A percentile compares a stretch with the other conserved stretches of the same genome.
phyloP scores from a whole-genome alignment of 108 stramenopile genomes.

The Cyclotella cryptica region DNA sequence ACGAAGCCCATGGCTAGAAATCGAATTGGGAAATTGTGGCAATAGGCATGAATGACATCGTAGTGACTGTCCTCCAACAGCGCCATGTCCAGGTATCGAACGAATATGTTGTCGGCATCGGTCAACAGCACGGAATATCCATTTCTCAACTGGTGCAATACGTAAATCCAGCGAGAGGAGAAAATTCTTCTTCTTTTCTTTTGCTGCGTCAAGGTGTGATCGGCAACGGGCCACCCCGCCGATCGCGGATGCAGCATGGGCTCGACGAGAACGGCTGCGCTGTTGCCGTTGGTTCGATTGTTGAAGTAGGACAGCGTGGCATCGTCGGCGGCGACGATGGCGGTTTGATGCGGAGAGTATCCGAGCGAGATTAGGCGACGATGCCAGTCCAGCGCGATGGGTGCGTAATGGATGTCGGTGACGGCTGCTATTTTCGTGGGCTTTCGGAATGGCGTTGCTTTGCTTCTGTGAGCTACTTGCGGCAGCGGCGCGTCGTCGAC shows the following conservation, averaged over 20 bases:
- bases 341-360: conserved; percentile 8
- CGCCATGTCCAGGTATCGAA: conserved; percentile 15
- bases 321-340: conserved; percentile 26
- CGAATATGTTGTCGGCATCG: conserved; percentile 38
- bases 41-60: conserved; percentile 31
- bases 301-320: conserved; percentile 12
- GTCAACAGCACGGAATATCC: conserved; percentile 22
- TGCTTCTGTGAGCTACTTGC: background rate
- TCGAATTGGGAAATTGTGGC: conserved; percentile 21
- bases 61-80: conserved; percentile 13
- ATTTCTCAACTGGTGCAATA: conserved; percentile 9
- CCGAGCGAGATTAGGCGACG: conserved; percentile 9
- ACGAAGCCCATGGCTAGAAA: conserved; percentile 37
- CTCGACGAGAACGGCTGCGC: background rate
- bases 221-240: conserved; percentile 19
- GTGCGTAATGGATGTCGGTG: conserved; percentile 26
- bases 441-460: background rate
- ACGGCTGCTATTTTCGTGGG: conserved; percentile 24
- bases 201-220: background rate
- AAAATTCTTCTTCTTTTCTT: conserved; percentile 7
- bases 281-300: background rate
- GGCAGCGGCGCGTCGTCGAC: background rate
- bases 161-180: conserved; percentile 24
- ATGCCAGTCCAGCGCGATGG: conserved; percentile 19
- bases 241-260: conserved; percentile 25